Evolutionary conservation across 176 grass and related monocot species (phyloP).

Genomic region (Eragrostis curvula): DNA sequence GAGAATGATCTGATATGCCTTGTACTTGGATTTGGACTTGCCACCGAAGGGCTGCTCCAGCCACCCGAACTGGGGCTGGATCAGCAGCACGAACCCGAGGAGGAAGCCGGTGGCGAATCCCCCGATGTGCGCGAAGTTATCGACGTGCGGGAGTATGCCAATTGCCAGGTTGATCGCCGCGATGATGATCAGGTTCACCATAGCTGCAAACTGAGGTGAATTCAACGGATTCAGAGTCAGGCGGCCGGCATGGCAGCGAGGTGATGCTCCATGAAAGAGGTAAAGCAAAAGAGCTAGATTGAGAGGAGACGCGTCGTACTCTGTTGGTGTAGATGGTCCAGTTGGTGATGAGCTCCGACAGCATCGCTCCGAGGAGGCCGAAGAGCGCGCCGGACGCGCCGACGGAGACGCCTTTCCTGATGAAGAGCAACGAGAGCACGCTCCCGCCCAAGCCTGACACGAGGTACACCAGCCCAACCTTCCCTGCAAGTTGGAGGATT

Average conservation of each 20-base stretch:
- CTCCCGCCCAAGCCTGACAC: constrained; percentile 85
- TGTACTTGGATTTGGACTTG: constrained; percentile 58
- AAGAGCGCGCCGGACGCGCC: constrained; percentile 89
- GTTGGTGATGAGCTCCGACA: constrained; percentile 89
- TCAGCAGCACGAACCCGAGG: constrained; percentile 69
- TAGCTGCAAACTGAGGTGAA: constrained; percentile 49
- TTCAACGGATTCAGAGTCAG: neutral
- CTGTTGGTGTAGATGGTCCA: constrained; percentile 82
- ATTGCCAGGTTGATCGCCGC: constrained; percentile 73
- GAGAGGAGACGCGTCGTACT: constrained; percentile 33
- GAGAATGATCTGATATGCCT: constrained; percentile 64
- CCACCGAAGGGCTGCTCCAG: constrained; percentile 39
- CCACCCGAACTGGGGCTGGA: constrained; percentile 80
- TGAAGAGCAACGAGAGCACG: constrained; percentile 79
- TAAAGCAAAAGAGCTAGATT: neutral
- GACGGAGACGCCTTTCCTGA: constrained; percentile 72
- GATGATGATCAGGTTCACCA: constrained; percentile 77
- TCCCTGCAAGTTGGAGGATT: constrained; percentile 52
- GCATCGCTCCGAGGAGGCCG: constrained; percentile 86
- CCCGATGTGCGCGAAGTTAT: constrained; percentile 93
- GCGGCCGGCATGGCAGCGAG: neutral
- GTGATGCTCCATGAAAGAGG: neutral
- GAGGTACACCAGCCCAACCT: constrained; percentile 75
- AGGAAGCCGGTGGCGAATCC: constrained; percentile 74
- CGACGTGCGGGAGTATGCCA: constrained; percentile 76